Base-by-base conservation (phyloP, 2,329 filamentous ascomycete species). In the Diaporthe longicolla region DNA sequence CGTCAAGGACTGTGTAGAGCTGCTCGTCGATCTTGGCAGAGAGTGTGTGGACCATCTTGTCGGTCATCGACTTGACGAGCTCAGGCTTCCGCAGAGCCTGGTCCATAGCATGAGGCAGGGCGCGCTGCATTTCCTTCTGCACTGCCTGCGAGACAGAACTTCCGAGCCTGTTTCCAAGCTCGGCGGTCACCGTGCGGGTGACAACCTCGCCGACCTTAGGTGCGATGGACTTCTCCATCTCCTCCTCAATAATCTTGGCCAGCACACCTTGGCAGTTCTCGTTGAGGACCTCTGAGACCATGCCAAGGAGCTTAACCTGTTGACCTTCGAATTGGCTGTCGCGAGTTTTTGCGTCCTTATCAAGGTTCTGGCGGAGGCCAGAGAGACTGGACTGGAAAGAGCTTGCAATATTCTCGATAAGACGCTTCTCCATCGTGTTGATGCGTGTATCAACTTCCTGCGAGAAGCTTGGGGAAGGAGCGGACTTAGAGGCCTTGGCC, bases 181-280 rank as follows among this genome's bases (percentile, higher is more conserved):
- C 91, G 76, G 93, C 92, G 71, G 93, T 89, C 37, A 98, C 87
- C 6, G 92, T 89, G 75, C 91, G 89, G 58, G 90, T 88, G 19
- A 94, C 91, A 55, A 92, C 87, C 69, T 92, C 89, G 54, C 91
- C 89, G 73, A 98, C 86, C 43, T 92, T 87, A 15, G 97, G 96
- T 70, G 98, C 86, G 58, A 98, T 90, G 19, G 91, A 88, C 72
- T 91, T 88, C 75, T 94, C 90, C 77, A 98, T 94, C 81, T 93
- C 93, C 63, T 91, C 89, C 61, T 91, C 90, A 68, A 98, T 92
- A 77, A 97, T 94, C 75, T 91, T 92, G 75, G 91, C 88, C 50
- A 98, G 88, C 29, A 94, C 94, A 79, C 93, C 92, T 82, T 92
- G 88, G 26, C 90, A 91, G 79, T 91, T 92, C 75, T 89, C 87